These are phyloP conservation scores for Nitzschia sp. DNA, from an alignment of 108 stramenopile species.

Conservation along the genomic window DNA sequence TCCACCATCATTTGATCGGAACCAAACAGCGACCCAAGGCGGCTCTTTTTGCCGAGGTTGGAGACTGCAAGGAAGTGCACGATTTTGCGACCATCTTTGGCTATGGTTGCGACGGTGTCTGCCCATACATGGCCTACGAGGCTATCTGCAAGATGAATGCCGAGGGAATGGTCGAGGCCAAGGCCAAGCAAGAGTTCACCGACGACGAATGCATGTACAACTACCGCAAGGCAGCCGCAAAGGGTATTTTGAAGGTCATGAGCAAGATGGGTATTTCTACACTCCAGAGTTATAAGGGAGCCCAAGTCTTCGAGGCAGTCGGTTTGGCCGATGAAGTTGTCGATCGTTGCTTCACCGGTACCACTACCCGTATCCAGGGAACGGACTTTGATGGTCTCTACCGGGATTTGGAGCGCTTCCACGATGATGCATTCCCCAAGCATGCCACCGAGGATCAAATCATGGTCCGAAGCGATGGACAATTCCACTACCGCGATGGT, in stretches of 20 bases:
- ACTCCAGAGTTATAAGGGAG: conserved; percentile 95
- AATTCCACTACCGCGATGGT: conserved; percentile 94
- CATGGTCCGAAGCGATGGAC: conserved; percentile 92
- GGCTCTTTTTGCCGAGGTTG: conserved; percentile 94
- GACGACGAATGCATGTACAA: conserved; percentile 89
- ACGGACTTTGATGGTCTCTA: conserved; percentile 95
- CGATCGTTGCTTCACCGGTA: conserved; percentile 95
- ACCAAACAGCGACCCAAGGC: conserved; percentile 94
- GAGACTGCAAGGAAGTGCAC: conserved; percentile 96
- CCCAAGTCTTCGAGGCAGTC: conserved; percentile 96
- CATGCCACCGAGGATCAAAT: conserved; percentile 54
- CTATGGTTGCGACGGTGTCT: conserved; percentile 96
- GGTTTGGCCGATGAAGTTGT: conserved; percentile 96
- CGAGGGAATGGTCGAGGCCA: conserved; percentile 90
- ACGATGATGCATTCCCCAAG: conserved; percentile 81
- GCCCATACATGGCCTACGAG: conserved; percentile 97
- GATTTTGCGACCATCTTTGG: conserved; percentile 91
- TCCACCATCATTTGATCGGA: conserved; percentile 95
- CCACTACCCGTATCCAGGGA: conserved; percentile 94
- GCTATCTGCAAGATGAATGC: conserved; percentile 93
- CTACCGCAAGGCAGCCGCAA: conserved; percentile 94
- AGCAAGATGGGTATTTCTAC: conserved; percentile 97
- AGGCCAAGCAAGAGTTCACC: conserved; percentile 72
- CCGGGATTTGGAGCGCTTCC: conserved; percentile 91
- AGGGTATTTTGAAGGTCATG: conserved; percentile 97